These are phyloP conservation scores for Anaeromyces robustus DNA, from an alignment of 192 early-diverging fungal genomes.

Conservation along the genomic window DNA sequence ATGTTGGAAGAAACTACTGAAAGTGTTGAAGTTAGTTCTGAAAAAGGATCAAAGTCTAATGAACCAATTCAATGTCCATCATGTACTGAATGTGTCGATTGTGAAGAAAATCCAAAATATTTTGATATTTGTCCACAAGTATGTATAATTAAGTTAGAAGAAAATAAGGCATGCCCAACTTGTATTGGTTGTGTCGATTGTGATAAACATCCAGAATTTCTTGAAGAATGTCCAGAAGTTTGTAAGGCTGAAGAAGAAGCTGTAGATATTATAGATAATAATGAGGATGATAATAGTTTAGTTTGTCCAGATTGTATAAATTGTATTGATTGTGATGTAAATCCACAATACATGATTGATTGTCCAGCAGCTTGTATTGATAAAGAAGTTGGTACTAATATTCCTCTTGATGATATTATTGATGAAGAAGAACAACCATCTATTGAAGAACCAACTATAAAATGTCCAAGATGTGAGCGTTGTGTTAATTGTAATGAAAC, in stretches of 20 bases:
- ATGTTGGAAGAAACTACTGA: neutral
- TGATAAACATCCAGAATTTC: neutral
- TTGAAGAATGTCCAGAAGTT: neutral
- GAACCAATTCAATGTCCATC: neutral
- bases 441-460: neutral
- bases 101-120: neutral
- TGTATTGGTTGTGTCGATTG: neutral
- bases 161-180: neutral
- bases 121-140: neutral
- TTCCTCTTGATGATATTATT: neutral
- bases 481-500: neutral
- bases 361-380: neutral
- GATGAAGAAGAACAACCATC: neutral
- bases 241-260: neutral
- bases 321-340: neutral
- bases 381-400: neutral
- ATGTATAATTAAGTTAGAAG: neutral
- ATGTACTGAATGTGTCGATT: neutral
- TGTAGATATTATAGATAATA: no score
- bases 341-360: no score
- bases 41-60: neutral
- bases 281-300: neutral
- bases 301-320: neutral
- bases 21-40: neutral
- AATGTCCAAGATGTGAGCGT: neutral